Conservation (phyloP, 192 early-diverging fungal species). For the Pilobolus umbonatus region DNA sequence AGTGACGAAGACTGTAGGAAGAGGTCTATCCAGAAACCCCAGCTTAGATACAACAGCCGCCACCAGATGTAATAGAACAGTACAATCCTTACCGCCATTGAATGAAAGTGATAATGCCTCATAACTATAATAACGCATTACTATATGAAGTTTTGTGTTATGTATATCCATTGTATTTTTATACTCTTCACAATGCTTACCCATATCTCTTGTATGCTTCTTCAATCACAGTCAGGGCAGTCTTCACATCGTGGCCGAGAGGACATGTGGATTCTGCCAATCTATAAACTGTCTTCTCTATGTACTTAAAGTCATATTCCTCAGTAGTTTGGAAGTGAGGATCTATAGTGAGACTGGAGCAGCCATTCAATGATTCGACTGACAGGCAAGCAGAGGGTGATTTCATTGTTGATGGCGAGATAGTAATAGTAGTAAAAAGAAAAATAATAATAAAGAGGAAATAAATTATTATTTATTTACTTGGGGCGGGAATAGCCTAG, state of each 20-base stretch:
- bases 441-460: too few relatives aligned
- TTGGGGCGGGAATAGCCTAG: too few relatives aligned
- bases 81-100: conserved; percentile 98
- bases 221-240: conserved; percentile 52
- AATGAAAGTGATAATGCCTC: conserved; percentile 73
- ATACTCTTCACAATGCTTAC: conserved; percentile 46
- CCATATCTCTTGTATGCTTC: conserved; percentile 49
- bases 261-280: conserved; percentile 28
- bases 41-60: conserved; percentile 52
- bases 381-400: not conserved
- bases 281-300: conserved; percentile 31
- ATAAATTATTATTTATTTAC: too few relatives aligned
- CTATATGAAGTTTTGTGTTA: not conserved
- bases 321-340: conserved; percentile 11
- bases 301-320: conserved; percentile 31
- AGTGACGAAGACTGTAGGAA: conserved; percentile 66
- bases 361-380: conserved; percentile 15
- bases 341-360: conserved; percentile 20
- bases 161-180: too few relatives aligned
- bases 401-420: not conserved
- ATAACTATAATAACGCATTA: conserved; percentile 39
- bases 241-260: conserved; percentile 33
- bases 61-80: conserved; percentile 80
- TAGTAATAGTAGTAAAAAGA: too few relatives aligned
- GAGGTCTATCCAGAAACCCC: not conserved